These are phyloP conservation scores for Rhexocercosporidium sp. DNA, from an alignment of 2,329 filamentous ascomycete genomes.

Conservation along the genomic window DNA sequence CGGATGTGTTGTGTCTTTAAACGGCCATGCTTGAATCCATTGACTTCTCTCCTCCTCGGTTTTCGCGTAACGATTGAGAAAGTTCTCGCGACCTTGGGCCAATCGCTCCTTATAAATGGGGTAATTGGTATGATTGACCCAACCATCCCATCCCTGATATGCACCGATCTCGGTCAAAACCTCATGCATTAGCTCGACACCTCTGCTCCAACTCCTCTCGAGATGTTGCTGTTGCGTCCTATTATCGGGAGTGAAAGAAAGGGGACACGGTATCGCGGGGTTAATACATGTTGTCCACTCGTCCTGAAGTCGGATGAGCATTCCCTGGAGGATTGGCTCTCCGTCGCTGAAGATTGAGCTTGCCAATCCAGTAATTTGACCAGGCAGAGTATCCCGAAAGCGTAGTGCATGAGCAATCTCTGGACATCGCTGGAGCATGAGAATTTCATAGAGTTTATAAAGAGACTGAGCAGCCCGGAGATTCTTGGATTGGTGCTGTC, in stretches of 20 bases:
- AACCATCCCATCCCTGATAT: neutral
- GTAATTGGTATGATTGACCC: neutral
- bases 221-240: neutral
- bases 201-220: neutral
- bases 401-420: neutral
- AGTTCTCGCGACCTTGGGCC: neutral
- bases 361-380: neutral
- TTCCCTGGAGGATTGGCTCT: neutral
- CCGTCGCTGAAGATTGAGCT: neutral
- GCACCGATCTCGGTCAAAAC: neutral
- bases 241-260: neutral
- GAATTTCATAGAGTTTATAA: neutral
- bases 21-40: neutral
- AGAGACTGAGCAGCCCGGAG: neutral
- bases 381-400: neutral
- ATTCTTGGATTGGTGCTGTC: neutral
- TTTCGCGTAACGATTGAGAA: neutral
- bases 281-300: neutral
- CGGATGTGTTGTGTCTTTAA: neutral
- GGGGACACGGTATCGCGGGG: neutral
- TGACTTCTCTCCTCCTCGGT: neutral
- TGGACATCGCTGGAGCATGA: neutral
- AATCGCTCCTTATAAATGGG: neutral
- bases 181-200: neutral
- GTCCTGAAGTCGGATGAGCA: neutral